Evolutionary conservation across 2,329 filamentous ascomycete genomes (phyloP), one percentile per base, ranked within the genome.

Genomic region (Phaeoacremonium minimum): DNA sequence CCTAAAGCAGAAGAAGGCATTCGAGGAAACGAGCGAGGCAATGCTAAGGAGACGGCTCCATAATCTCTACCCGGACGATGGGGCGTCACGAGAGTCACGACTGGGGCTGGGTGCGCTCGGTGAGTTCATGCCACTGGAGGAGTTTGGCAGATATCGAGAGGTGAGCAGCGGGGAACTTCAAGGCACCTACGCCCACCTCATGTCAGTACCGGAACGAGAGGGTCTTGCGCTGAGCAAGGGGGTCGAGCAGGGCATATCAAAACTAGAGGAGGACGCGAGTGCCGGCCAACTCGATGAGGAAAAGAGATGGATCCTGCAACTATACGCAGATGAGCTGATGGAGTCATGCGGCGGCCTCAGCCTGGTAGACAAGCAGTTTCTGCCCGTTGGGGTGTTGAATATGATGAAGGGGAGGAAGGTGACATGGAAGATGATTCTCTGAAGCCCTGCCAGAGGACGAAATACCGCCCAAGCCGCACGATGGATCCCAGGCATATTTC

Each of bases 391-490:
- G 0, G 46, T 65, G 18, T 45, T 66, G 48, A 44, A 46, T 15
- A 60, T 64, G 56, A 60, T 65, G 49, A 56, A 57, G 40, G 55
- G 50, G 13, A 63, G 58, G 49, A 60, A 54, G 41, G 60, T 67
- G 9, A 57, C 48, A 29, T 66, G 63, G 61, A 61, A 59, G 38
- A 62, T 63, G 61, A 53, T 61, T 4, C 41, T 64, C 16, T 64
- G 35, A 51, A 26, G 22, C n/a, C n/a, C n/a, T n/a, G n/a, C n/a
- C n/a, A n/a, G n/a, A n/a, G n/a, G n/a, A n/a, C n/a, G n/a, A n/a
- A n/a, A n/a, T n/a, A n/a, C n/a, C n/a, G n/a, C n/a, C n/a, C n/a
- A n/a, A n/a, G n/a, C n/a, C n/a, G n/a, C n/a, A n/a, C n/a, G n/a
- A n/a, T n/a, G n/a, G n/a, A n/a, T n/a, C n/a, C n/a, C n/a, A n/a